Evolutionary conservation across 2,329 filamentous ascomycete species (phyloP).

Genomic region (Calonectria ilicicola): DNA sequence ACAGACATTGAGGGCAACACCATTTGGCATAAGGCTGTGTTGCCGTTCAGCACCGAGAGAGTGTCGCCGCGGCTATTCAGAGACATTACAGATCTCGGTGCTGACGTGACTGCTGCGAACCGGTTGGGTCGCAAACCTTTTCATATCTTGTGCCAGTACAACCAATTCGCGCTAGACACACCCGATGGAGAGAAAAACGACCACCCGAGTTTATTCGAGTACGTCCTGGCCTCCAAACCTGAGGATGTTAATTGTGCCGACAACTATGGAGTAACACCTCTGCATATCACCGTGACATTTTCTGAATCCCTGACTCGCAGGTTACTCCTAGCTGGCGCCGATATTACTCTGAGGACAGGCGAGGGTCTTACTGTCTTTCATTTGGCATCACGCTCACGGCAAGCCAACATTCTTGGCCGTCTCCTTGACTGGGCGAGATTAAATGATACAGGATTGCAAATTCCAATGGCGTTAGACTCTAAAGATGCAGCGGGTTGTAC

Average conservation of each 20-base stretch:
- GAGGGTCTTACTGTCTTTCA: conserved; percentile 54
- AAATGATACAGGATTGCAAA: not conserved
- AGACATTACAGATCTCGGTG: conserved; percentile 20
- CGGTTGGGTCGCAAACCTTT: conserved; percentile 34
- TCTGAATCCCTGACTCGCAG: conserved; percentile 36
- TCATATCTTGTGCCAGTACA: conserved; percentile 31
- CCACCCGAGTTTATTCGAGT: conserved; percentile 24
- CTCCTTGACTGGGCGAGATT: conserved; percentile 31
- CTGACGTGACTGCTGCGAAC: conserved; percentile 30
- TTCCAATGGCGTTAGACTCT: not conserved
- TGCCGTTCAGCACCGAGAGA: not conserved
- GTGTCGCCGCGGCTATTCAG: not conserved
- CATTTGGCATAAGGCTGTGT: not conserved
- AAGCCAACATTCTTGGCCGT: conserved; percentile 49
- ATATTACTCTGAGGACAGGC: conserved; percentile 44
- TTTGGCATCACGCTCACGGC: conserved; percentile 49
- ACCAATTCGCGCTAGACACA: not conserved
- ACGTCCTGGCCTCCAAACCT: conserved; percentile 21
- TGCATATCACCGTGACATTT: conserved; percentile 39
- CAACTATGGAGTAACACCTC: conserved; percentile 29
- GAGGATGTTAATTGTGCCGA: conserved; percentile 14
- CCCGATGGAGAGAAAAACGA: not conserved
- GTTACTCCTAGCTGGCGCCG: conserved; percentile 52
- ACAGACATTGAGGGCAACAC: not conserved
- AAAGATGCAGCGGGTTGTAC: not conserved